phyloP scores from a whole-genome alignment of 352 stramenopile genomes.

The Thraustochytrium striatum region DNA sequence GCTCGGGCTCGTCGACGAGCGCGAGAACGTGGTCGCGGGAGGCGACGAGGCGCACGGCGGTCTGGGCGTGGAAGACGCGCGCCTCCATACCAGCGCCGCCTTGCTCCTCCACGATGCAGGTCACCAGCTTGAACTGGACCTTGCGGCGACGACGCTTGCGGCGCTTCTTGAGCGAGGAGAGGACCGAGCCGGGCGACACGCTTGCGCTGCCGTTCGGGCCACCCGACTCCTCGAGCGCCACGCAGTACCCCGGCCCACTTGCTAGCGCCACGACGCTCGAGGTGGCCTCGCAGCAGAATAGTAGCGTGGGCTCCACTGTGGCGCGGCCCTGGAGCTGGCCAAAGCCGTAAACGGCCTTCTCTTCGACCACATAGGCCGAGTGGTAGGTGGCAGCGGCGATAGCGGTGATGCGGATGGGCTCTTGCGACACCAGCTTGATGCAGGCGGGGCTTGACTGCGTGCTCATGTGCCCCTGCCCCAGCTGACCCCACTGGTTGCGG shows the following conservation, averaged over 20 bases:
- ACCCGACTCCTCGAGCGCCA: constrained; percentile 17
- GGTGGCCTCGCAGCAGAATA: constrained; percentile 26
- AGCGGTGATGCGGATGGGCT: not conserved
- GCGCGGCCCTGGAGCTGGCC: constrained; percentile 1
- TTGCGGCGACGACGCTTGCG: not conserved
- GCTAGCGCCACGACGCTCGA: not conserved
- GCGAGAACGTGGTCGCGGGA: not conserved
- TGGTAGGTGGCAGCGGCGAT: constrained; percentile 6
- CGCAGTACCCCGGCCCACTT: not conserved
- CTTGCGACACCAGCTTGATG: not conserved
- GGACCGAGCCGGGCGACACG: not conserved
- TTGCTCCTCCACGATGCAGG: not conserved
- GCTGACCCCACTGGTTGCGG: constrained; percentile 11
- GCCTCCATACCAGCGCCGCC: not conserved
- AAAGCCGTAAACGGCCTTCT: constrained; percentile 19
- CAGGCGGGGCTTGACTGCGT: not conserved
- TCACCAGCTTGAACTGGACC: not conserved
- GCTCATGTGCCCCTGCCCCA: not conserved
- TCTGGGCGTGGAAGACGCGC: constrained; percentile 17
- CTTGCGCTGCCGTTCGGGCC: no score
- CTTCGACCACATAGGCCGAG: not conserved
- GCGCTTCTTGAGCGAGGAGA: not conserved
- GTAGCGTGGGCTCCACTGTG: not conserved
- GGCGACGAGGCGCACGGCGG: not conserved
- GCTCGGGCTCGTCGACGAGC: constrained; percentile 11